phyloP scores from a whole-genome alignment of 2,329 filamentous ascomycete genomes.

The Trichoderma oligosporum region DNA sequence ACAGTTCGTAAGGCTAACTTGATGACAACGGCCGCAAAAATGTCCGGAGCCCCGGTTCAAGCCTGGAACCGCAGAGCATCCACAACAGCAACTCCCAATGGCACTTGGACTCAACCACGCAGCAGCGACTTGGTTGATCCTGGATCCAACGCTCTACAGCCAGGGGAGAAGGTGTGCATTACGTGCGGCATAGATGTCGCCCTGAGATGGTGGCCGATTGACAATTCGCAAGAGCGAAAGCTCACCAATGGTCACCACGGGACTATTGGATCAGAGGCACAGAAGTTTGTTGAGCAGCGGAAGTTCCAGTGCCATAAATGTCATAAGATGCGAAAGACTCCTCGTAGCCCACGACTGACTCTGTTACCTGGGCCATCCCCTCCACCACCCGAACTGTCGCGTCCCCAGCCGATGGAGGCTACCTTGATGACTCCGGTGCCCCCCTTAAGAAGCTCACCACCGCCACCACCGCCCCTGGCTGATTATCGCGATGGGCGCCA shows the following conservation, averaged over 20 bases:
- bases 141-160: constrained; percentile 32
- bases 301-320: constrained; percentile 76
- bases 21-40: constrained; percentile 61
- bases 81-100: constrained; percentile 40
- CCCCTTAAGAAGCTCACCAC: constrained; percentile 30
- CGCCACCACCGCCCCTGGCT: constrained; percentile 26
- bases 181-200: constrained; percentile 67
- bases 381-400: constrained; percentile 11
- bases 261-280: constrained; percentile 51
- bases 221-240: constrained; percentile 49
- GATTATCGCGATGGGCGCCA: constrained; percentile 28
- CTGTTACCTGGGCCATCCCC: constrained; percentile 7
- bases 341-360: constrained; percentile 7
- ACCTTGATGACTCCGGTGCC: constrained; percentile 25
- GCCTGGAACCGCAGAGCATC: constrained; percentile 53
- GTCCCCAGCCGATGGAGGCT: constrained; percentile 16
- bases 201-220: constrained; percentile 67
- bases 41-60: constrained; percentile 34
- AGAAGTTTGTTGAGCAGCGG: constrained; percentile 56
- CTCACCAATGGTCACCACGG: constrained; percentile 51
- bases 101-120: constrained; percentile 22
- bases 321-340: constrained; percentile 50
- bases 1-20: constrained; percentile 90
- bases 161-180: constrained; percentile 55
- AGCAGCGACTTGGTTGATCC: constrained; percentile 30